Evolutionary conservation across 225 moss, liverwort and hornwort species (phyloP), one percentile per base, ranked within the genome.

Genomic region (Sphagnum tenellum): DNA sequence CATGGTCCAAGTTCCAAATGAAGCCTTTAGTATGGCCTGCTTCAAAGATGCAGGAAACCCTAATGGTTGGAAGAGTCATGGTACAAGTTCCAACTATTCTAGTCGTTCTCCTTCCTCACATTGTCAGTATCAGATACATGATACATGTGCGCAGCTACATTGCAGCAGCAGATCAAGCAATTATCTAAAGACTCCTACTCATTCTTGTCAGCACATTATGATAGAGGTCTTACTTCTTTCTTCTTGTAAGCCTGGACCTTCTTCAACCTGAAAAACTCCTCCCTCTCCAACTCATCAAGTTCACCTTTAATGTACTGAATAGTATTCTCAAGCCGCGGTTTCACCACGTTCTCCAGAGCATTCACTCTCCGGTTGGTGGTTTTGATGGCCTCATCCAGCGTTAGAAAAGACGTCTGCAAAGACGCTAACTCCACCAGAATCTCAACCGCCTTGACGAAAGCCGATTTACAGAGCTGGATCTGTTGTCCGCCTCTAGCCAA

Each of bases 261-360:
- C 68, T 91, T 91, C 48, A 95, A 65, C 61, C 89, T 82, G 67
- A 91, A 94, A 70, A 89, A 94, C 66, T 94, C 94, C 81, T 94
- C 89, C 78, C 94, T 85, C 64, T 94, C 91, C 44, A 94, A 71
- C 69, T 94, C 94, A 76, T 91, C 87, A 57, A 94, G 80, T 68
- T 94, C 91, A 45, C 73, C 83, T 64, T 82, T 84, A 63, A 94
- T 89, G 71, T 89, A 91, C 3, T 68, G 70, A 47, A 95, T 81
- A 3, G 91, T 95, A 50, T 95, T 95, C 65, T 91, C 89, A 44
- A 95, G 52, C 74, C 71, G 85, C 44, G 91, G 87, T 68, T 86
- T 88, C 58, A 95, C 83, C 2, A 91, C 89, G 64, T 89, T 95
- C 77, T 91, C 91, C 63, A 91, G 60, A 44, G 91, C 89, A 69